Evolutionary conservation across 2,329 filamentous ascomycete species (phyloP).

Genomic region (Ascosphaera aggregata): DNA sequence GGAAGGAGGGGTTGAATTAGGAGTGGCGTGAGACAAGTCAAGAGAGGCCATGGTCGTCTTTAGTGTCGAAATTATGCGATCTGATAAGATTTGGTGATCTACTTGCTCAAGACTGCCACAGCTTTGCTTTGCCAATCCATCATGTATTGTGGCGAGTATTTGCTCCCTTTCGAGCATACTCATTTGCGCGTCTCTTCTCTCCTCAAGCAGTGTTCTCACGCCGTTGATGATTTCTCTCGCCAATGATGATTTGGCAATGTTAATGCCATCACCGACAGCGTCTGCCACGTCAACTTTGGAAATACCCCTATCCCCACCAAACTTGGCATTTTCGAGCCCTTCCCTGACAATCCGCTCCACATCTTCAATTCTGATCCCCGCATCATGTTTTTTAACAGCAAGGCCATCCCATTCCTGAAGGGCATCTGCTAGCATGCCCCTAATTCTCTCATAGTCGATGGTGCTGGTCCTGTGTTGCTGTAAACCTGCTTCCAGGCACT

Average conservation of each 20-base stretch:
- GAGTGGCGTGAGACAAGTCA: slow-evolving; percentile 5
- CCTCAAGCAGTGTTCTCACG: background rate
- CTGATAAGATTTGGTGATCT: background rate
- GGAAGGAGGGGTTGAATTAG: background rate
- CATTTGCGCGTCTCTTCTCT: background rate
- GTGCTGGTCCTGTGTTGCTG: slow-evolving; percentile 31
- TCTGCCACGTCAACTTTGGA: background rate
- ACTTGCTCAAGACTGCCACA: background rate
- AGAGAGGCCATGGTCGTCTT: slow-evolving; percentile 12
- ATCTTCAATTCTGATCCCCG: slow-evolving; percentile 5
- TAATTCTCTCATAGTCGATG: background rate
- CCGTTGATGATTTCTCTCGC: background rate
- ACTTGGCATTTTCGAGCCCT: slow-evolving; percentile 14
- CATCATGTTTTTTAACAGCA: background rate
- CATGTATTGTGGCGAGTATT: background rate
- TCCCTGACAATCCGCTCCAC: slow-evolving; percentile 9
- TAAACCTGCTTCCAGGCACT: slow-evolving; percentile 67
- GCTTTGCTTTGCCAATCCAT: background rate
- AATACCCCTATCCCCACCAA: background rate
- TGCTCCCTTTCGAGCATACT: background rate
- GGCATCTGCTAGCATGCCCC: background rate
- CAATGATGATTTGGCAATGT: background rate
- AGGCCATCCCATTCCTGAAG: slow-evolving; percentile 1
- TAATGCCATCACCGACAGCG: background rate
- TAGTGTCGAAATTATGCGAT: slow-evolving; percentile 10